These are phyloP conservation scores for Porcisia deanei DNA, from an alignment of 208 protist species.

Conservation along the genomic window DNA sequence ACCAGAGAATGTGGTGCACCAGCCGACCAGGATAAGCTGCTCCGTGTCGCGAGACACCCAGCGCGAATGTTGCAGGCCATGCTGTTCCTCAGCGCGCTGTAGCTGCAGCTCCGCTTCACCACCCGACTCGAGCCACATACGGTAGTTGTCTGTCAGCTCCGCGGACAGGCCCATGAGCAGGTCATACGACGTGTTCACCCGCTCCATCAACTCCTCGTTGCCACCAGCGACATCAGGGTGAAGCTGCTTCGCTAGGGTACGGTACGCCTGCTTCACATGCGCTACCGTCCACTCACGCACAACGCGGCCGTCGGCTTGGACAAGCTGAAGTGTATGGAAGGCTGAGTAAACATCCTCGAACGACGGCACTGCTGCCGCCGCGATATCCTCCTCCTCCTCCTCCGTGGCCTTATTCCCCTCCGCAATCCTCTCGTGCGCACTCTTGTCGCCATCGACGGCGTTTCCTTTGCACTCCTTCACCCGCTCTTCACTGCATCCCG, in stretches of 20 bases:
- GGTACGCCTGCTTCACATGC: constrained; percentile 46
- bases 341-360: constrained; percentile 27
- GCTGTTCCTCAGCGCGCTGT: background rate
- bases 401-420: constrained; percentile 3
- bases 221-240: constrained; percentile 48
- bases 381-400: constrained; percentile 13
- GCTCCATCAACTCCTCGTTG: constrained; percentile 40
- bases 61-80: constrained; percentile 4
- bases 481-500: background rate
- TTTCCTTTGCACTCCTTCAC: background rate
- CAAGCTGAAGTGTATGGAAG: constrained; percentile 23
- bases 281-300: constrained; percentile 28
- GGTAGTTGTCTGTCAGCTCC: constrained; percentile 19
- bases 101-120: constrained; percentile 23
- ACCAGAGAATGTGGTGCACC: constrained; percentile 25
- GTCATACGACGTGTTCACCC: constrained; percentile 40
- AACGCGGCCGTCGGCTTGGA: constrained; percentile 12
- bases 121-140: constrained; percentile 24
- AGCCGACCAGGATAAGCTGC: constrained; percentile 38
- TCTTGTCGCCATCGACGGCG: background rate
- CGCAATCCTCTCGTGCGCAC: background rate
- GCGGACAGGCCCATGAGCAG: constrained; percentile 17
- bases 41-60: constrained; percentile 15
- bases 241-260: constrained; percentile 31
- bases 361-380: background rate